Conservation (phyloP, 2,329 filamentous ascomycete species). For the Sclerotiophoma versabilis region DNA sequence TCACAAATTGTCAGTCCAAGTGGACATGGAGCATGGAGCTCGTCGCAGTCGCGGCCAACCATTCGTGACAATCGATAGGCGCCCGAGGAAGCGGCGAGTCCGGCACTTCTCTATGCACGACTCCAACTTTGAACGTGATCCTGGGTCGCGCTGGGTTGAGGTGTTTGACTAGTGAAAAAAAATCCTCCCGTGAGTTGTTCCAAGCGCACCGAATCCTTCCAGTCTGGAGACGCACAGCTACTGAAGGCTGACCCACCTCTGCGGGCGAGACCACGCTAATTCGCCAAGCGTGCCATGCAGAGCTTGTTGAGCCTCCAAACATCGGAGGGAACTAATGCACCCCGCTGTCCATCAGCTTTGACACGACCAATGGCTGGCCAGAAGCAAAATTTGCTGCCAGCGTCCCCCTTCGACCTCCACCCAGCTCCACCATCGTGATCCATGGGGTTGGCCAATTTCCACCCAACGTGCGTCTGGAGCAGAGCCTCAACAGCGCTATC, state of each 20-base stretch:
- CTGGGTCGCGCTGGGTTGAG: slow-evolving; percentile 4
- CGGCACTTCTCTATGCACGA: neutral
- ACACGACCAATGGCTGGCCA: slow-evolving; percentile 25
- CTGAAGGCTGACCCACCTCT: slow-evolving; percentile 13
- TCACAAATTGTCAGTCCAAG: slow-evolving; percentile 1
- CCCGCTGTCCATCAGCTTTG: slow-evolving; percentile 26
- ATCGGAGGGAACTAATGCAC: slow-evolving; percentile 33
- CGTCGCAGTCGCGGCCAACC: neutral
- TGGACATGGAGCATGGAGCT: slow-evolving; percentile 3
- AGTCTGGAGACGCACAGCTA: slow-evolving; percentile 4
- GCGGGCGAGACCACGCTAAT: slow-evolving; percentile 25
- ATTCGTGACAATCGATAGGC: neutral
- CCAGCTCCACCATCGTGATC: slow-evolving; percentile 11
- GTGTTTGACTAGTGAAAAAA: slow-evolving; percentile 3
- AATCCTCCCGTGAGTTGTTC: slow-evolving; percentile 38
- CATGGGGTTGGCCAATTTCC: neutral
- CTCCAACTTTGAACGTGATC: neutral
- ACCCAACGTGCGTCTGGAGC: slow-evolving; percentile 8
- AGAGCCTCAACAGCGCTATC: slow-evolving; percentile 19
- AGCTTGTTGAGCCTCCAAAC: slow-evolving; percentile 38
- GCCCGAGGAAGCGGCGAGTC: slow-evolving; percentile 11
- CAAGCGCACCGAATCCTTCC: slow-evolving; percentile 15
- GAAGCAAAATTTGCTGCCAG: slow-evolving; percentile 33
- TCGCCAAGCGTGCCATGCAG: slow-evolving; percentile 26
- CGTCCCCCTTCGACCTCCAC: slow-evolving; percentile 16